Conservation (phyloP, 139 green algal species). For the Edaphochlamys debaryana region DNA sequence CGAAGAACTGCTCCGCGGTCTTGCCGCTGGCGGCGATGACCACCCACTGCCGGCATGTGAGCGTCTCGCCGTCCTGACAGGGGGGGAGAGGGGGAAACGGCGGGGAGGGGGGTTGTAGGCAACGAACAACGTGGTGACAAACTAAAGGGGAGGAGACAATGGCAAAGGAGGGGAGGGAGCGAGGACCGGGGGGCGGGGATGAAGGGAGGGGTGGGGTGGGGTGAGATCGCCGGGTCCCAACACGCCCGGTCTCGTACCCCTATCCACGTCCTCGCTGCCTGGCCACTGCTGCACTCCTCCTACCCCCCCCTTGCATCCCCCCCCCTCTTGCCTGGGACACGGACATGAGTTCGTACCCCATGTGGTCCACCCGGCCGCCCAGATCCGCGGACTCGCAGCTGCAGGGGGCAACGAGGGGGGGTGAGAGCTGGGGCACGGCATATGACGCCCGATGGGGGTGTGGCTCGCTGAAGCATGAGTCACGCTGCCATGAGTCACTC, state of each 20-base stretch:
- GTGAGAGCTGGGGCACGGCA: not conserved
- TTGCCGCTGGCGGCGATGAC: not conserved
- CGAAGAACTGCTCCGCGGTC: conserved; percentile 27
- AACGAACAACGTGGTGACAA: not conserved
- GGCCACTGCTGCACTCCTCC: too few relatives aligned
- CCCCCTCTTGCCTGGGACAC: not conserved
- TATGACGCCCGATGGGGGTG: not conserved
- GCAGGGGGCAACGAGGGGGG: not conserved
- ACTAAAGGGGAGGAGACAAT: too few relatives aligned
- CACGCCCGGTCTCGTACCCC: too few relatives aligned
- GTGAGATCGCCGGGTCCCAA: too few relatives aligned
- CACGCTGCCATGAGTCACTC: not conserved
- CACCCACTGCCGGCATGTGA: conserved; percentile 22
- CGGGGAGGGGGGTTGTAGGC: not conserved
- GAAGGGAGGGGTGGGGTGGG: too few relatives aligned
- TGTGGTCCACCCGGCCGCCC: not conserved
- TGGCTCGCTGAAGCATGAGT: not conserved
- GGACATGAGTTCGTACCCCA: conserved; percentile 17
- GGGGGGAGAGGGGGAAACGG: too few relatives aligned
- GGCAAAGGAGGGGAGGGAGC: too few relatives aligned
- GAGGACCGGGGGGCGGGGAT: too few relatives aligned
- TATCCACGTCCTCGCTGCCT: too few relatives aligned
- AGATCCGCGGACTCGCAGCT: conserved; percentile 18
- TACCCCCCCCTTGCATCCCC: too few relatives aligned
- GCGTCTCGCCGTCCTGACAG: not conserved